Conservation (phyloP, 73 alveolate species). For the Blepharisma stoltei region DNA sequence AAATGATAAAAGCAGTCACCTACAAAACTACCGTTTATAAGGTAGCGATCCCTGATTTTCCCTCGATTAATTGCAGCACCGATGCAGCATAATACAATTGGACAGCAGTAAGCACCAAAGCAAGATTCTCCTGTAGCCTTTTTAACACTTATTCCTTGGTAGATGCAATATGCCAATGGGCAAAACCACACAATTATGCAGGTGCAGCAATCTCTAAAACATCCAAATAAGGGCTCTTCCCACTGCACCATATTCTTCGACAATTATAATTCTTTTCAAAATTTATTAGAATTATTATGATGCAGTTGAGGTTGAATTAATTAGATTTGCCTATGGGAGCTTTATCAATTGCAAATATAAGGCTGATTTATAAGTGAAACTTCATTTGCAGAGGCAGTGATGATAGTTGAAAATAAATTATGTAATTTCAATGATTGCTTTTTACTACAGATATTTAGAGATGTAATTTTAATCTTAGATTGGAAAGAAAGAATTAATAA, state of each 20-base stretch:
- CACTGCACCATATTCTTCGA: slow-evolving; percentile 16
- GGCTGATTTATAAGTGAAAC: no score
- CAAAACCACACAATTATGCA: not conserved
- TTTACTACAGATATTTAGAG: no score
- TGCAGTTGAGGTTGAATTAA: no score
- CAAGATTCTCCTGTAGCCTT: slow-evolving; percentile 6
- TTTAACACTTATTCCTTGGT: not conserved
- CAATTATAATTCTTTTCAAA: not conserved
- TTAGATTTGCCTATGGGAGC: no score
- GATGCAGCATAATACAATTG: slow-evolving; percentile 18
- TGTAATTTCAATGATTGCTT: no score
- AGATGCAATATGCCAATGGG: not conserved
- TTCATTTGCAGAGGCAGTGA: no score
- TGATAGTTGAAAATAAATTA: no score
- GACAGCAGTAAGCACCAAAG: not conserved
- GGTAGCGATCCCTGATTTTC: slow-evolving; percentile 25
- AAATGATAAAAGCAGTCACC: slow-evolving; percentile 26
- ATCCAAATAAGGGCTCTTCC: slow-evolving; percentile 24
- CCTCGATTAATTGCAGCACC: slow-evolving; percentile 32
- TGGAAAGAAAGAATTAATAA: no score
- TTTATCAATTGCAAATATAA: no score
- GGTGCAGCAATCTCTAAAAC: not conserved
- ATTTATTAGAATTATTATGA: no score
- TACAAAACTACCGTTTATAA: slow-evolving; percentile 7
- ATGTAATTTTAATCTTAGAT: no score